Evolutionary conservation across 225 moss, liverwort and hornwort genomes (phyloP), one percentile per base, ranked within the genome.

Genomic region (Climacium dendroides): DNA sequence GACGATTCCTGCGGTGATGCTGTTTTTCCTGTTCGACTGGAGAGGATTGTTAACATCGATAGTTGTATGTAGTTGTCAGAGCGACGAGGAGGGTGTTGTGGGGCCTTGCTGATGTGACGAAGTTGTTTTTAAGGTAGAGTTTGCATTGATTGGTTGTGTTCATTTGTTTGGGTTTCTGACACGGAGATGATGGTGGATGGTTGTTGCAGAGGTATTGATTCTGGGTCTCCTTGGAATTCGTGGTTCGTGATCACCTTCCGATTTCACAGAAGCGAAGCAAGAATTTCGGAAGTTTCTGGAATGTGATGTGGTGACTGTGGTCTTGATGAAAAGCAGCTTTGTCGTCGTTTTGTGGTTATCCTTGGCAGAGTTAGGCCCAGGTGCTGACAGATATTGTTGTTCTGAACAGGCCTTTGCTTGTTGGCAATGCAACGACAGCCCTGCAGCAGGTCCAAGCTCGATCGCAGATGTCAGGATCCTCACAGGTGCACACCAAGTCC

Each of bases 391-490:
- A 43, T 58, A 30, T 82, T 71, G 30, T 80, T 91, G 79, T 91
- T 83, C 63, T 87, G 53, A 78, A 87, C 92, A 99, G 99, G 90
- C 97, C 99, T 52, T 89, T 97, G 74, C 93, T 99, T 76, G 92
- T 93, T 82, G 96, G 96, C 87, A 93, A 92, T 90, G 95, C 99
- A 74, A 95, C 99, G 52, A 93, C 96, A 87, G 95, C 97, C 78
- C 90, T 99, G 91, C 99, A 97, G 91, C 98, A 99, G 91, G 99
- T 92, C 73, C 98, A 95, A 91, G 93, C 94, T 86, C 97, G 97
- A 81, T 92, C 96, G 73, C 98, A 97, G 90, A 93, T 98, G 87
- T 94, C 96, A 77, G 98, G 96, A 91, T 90, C 94, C 85, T 96
- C 96, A 61, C 98, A 98, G 98, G 98, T 98, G 81, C 84, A 60